Percentiles rank a stretch among this genome's conserved stretches.
These are phyloP conservation scores for Daldinia childiae DNA, from an alignment of 495 filamentous ascomycete species.

Conservation along the genomic window DNA sequence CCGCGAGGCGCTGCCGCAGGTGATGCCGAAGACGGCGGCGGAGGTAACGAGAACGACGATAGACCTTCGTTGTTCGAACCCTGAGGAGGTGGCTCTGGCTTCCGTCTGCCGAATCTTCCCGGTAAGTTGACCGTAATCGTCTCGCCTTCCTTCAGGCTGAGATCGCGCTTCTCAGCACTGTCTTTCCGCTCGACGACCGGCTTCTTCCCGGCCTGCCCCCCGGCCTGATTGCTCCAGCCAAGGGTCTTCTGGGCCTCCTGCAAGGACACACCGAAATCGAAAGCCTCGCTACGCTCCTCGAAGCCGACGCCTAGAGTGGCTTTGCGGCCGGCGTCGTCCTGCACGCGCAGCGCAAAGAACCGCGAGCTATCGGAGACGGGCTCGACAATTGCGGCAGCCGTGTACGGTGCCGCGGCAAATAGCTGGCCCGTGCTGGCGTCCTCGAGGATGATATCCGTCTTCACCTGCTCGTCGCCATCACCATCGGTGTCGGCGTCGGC, in stretches of 20 bases:
- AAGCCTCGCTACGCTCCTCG: conserved; percentile 82
- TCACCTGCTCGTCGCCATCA: conserved; percentile 59
- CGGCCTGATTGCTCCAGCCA: conserved; percentile 44
- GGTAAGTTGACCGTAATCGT: conserved; percentile 83
- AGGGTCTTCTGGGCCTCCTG: conserved; percentile 73
- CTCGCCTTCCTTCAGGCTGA: conserved; percentile 83
- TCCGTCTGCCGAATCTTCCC: conserved; percentile 58
- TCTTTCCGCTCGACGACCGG: conserved; percentile 48
- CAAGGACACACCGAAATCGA: conserved; percentile 82
- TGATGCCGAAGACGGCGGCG: conserved; percentile 52
- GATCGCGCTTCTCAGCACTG: conserved; percentile 68
- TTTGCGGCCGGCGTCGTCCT: conserved; percentile 71
- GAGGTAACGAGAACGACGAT: conserved; percentile 63
- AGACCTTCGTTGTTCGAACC: conserved; percentile 32
- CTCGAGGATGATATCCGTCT: conserved; percentile 78
- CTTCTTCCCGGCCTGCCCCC: conserved; percentile 39
- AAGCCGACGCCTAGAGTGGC: conserved; percentile 85
- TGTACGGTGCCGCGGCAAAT: conserved; percentile 84
- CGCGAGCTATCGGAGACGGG: conserved; percentile 76
- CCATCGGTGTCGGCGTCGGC: conserved; percentile 16
- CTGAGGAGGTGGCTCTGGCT: conserved; percentile 36
- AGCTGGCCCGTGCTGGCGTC: conserved; percentile 73
- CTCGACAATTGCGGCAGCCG: conserved; percentile 65
- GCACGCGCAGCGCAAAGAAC: conserved; percentile 84
- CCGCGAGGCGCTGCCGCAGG: conserved; percentile 32